Evolutionary conservation across 305 asterid genomes (phyloP), one percentile per base, ranked within the genome.

Genomic region (Fraxinus latifolia): DNA sequence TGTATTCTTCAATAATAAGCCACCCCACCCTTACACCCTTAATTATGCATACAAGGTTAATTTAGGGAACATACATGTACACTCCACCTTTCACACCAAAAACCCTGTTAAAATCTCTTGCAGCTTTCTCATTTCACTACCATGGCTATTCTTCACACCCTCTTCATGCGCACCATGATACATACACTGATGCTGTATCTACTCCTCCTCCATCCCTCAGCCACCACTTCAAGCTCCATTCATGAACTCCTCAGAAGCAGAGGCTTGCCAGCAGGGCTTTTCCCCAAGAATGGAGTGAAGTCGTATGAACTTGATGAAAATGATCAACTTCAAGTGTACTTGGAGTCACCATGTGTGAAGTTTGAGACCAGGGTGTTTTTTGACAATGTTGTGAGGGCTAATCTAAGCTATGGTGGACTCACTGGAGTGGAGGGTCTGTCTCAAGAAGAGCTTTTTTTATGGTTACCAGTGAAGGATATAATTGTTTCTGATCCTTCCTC

Each of bases 361-460:
- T 87, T 91, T 42, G 98, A 93, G 86, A 91, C 90, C 0, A 85
- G 97, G 85, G 93, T 93, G 0, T 87, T 80, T 2, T 95, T 91
- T 81, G 97, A 94, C 27, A 90, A 89, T 42, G 90, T 92, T n/a
- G 98, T 95, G 9, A 81, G 88, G 25, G 99, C 98, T 2, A 95
- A 95, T 60, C 91, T 95, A 1, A 92, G 92, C 84, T 93, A 91
- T 4, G 98, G 98, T 1, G 97, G 94, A 0, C 83, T 95, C 70
- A 93, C 80, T 23, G 97, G 97, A 5, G 91, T 95, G 0, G 90
- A 93, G 83, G 99, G 99, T 0, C 79, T 95, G 70, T 90, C 95
- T 27, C 97, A 95, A 74, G 94, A 93, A 60, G 99, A 95, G 89
- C 95, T 95, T 1, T 95, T 95, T 34, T 65, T 95, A 15, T 95